These are phyloP conservation scores for Gracilaria domingensis DNA, from an alignment of 23 red algal genomes.

Conservation along the genomic window DNA sequence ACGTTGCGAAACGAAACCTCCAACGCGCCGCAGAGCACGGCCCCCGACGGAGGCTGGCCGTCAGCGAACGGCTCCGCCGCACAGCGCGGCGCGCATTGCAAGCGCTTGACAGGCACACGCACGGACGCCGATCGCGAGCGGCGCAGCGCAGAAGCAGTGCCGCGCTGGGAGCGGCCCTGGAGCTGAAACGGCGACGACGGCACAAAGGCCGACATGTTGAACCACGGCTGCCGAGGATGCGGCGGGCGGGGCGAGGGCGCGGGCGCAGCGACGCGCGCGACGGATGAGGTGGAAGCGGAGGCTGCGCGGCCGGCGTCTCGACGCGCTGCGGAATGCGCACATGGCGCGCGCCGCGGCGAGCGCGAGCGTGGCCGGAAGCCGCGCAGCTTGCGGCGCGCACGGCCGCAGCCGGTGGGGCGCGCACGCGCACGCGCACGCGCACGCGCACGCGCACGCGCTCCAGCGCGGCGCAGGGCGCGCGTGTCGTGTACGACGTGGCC, in stretches of 20 bases:
- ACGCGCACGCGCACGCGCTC: too few species aligned
- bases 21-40: slow-evolving; percentile 49
- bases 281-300: neutral
- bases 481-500: neutral
- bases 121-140: neutral
- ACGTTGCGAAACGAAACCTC: slow-evolving; percentile 79
- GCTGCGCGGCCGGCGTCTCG: too few species aligned
- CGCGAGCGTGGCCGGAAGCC: too few species aligned
- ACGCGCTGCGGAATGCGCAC: neutral
- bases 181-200: neutral
- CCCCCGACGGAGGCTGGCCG: slow-evolving; percentile 47
- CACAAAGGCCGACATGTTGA: neutral
- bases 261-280: neutral
- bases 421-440: too few species aligned
- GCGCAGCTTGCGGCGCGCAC: too few species aligned
- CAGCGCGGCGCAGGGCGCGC: too few species aligned
- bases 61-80: neutral
- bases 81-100: neutral
- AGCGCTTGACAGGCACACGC: neutral
- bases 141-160: neutral
- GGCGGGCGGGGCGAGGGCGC: too few species aligned
- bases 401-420: too few species aligned
- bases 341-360: neutral
- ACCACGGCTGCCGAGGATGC: neutral
- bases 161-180: neutral